Evolutionary conservation across 208 protist genomes (phyloP), one percentile per base, ranked within the genome.

Genomic region (Angomonas deanei): DNA sequence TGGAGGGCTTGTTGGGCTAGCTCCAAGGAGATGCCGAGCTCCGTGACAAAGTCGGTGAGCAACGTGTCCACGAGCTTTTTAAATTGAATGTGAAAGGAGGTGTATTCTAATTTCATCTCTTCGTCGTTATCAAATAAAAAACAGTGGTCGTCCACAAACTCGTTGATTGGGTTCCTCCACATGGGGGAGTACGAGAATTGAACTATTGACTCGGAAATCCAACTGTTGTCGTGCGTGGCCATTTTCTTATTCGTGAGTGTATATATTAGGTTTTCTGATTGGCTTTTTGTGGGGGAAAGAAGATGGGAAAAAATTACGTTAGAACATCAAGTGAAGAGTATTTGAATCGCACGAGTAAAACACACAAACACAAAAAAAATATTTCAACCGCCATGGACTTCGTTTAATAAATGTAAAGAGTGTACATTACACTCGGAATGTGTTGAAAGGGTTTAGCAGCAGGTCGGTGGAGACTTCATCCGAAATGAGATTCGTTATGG

Each of bases 81-180:
- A 64, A 97, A 97, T 46, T 85, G 57, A 17, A 87, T 62, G 74
- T 96, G 87, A 34, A 96, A 71, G 1, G 72, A 62, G 0, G 84
- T 97, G 76, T 96, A 91, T 68, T 94, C 86, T 2, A 97, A 54
- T 69, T 90, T 93, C 82, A 96, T 93, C 55, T 96, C 92, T 2
- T 66, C 71, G 38, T 96, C 90, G 19, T 82, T 80, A 28, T 84
- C 88, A 59, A 97, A 97, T 1, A 95, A 26, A 34, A 66, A 80
- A 74, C 93, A 97, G 69, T 96, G 85, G 5, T 97, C 91, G 64
- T 97, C 93, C 26, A 97, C 70, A 76, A 96, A 97, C 66, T 91
- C 82, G 32, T 93, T 76, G 13, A 96, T 78, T 0, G 88, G 91
- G 24, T 76, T 82, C 17, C 68, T 56, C 90, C 93, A 97, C 13